Evolutionary conservation across 139 green algal genomes (phyloP).

Genomic region (Pleodorina starrii): DNA sequence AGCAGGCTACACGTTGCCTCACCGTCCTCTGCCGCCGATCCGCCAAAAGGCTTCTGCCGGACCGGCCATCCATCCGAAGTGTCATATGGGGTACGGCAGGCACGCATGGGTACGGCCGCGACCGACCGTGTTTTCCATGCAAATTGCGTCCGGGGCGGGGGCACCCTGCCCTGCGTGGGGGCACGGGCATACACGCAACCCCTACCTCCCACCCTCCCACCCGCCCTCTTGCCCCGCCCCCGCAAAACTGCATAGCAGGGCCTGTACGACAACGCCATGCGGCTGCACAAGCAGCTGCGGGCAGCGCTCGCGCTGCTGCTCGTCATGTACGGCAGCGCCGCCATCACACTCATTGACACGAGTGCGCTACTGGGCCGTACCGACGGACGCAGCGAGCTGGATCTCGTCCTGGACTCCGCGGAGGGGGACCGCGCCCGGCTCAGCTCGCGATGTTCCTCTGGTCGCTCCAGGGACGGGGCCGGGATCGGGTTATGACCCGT

Average conservation of each 20-base stretch:
- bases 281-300: neutral
- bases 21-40: too few relatives aligned
- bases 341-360: neutral
- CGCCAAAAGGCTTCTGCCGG: too few relatives aligned
- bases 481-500: too few relatives aligned
- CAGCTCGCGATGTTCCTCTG: too few relatives aligned
- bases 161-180: neutral
- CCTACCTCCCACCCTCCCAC: neutral
- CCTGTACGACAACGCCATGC: neutral
- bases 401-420: neutral
- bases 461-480: too few relatives aligned
- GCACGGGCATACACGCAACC: neutral
- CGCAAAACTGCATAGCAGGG: neutral
- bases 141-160: neutral
- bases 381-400: conserved; percentile 4
- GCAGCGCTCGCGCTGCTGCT: neutral
- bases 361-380: neutral
- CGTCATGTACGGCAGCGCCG: neutral
- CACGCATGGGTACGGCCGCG: neutral
- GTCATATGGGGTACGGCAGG: neutral
- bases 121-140: neutral
- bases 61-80: too few relatives aligned
- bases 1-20: too few relatives aligned
- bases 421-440: conserved; percentile 21
- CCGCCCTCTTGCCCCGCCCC: neutral